Percentiles rank a stretch among this genome's conserved stretches.
Conservation (phyloP, 1,284 basidiomycete genomes). For the Ceratobasidium sp. region DNA sequence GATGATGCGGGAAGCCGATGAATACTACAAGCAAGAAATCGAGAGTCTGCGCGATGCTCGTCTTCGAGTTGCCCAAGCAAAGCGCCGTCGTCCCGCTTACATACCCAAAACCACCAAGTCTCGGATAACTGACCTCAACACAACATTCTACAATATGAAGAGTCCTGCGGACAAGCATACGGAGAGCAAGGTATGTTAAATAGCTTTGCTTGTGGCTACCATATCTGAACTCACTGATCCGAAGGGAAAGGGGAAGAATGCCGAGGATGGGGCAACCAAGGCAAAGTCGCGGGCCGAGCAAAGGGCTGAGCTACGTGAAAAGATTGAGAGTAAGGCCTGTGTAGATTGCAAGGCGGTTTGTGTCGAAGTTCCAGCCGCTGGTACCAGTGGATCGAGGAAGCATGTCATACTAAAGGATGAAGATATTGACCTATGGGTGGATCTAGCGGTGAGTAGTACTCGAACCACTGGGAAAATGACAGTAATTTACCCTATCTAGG, state of each 20-base stretch:
- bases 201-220: not conserved
- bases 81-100: not conserved
- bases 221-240: no score
- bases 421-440: slow-evolving; percentile 7
- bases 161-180: not conserved
- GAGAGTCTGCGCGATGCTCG: not conserved
- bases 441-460: not conserved
- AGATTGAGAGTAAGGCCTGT: not conserved
- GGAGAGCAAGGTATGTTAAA: not conserved
- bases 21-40: not conserved
- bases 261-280: not conserved
- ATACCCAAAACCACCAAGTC: not conserved
- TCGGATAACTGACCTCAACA: not conserved
- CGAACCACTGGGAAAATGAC: no score
- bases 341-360: not conserved
- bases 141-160: not conserved
- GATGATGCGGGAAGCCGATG: not conserved
- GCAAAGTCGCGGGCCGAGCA: not conserved
- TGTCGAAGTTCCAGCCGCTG: not conserved
- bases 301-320: not conserved
- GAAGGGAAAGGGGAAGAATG: slow-evolving; percentile 8
- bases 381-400: not conserved
- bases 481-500: not conserved
- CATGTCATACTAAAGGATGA: not conserved
- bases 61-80: not conserved